phyloP scores from a whole-genome alignment of 1,139 yeast genomes.

The Keqinozyma sinolaborantium region DNA sequence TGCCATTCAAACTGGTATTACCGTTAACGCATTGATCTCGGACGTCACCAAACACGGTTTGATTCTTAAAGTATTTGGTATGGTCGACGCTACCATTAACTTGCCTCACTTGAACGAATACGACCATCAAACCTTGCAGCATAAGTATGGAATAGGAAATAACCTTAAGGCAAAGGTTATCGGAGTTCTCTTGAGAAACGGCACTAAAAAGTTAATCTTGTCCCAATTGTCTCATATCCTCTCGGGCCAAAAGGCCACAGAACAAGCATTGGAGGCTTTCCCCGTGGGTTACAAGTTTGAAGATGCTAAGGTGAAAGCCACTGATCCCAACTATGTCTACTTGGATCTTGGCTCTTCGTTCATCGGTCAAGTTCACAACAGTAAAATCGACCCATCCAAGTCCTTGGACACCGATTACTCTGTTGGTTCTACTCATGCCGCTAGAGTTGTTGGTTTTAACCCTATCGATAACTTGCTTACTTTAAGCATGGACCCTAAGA shows the following conservation, averaged over 20 bases:
- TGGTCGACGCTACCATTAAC: constrained; percentile 69
- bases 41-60: constrained; percentile 61
- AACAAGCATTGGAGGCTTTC: constrained; percentile 57
- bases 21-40: constrained; percentile 71
- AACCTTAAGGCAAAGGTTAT: constrained; percentile 66
- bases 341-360: constrained; percentile 56
- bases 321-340: constrained; percentile 53
- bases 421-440: constrained; percentile 64
- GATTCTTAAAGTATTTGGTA: constrained; percentile 65
- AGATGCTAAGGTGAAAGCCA: constrained; percentile 52
- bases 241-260: constrained; percentile 14
- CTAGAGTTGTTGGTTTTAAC: constrained; percentile 74
- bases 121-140: constrained; percentile 47
- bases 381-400: constrained; percentile 58
- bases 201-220: constrained; percentile 57
- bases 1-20: constrained; percentile 78
- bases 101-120: constrained; percentile 60
- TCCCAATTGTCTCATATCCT: constrained; percentile 61
- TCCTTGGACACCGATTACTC: constrained; percentile 51
- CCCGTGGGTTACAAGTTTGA: constrained; percentile 76
- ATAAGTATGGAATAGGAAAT: constrained; percentile 64
- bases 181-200: constrained; percentile 55
- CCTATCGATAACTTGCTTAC: constrained; percentile 61
- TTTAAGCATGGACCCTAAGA: constrained; percentile 65
- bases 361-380: constrained; percentile 70